These are phyloP conservation scores for Thalassiosira delicatula DNA, from an alignment of 352 stramenopile genomes.

Conservation along the genomic window DNA sequence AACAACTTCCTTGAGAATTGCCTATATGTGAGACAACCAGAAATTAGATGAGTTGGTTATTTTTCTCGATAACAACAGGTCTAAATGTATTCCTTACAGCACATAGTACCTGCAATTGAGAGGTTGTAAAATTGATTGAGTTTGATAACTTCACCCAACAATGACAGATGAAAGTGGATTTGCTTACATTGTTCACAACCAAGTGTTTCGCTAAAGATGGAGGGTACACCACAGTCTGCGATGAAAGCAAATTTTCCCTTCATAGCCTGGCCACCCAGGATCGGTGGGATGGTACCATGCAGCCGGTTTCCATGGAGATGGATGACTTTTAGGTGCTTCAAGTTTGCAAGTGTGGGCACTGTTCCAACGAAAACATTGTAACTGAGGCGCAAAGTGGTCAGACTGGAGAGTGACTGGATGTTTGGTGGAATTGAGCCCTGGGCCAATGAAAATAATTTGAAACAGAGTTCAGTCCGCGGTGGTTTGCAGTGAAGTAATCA, in stretches of 20 bases:
- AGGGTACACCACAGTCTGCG: constrained; percentile 38
- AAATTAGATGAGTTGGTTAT: too few species aligned
- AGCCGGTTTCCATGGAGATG: constrained; percentile 54
- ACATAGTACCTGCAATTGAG: too few species aligned
- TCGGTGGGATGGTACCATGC: constrained; percentile 16
- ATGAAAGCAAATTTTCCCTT: constrained; percentile 28
- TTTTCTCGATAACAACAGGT: too few species aligned
- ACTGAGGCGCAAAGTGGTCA: constrained; percentile 36
- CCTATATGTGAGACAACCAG: too few species aligned
- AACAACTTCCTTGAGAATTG: too few species aligned
- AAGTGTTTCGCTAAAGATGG: neutral
- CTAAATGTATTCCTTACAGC: too few species aligned
- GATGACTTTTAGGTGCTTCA: constrained; percentile 36
- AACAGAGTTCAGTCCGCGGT: neutral
- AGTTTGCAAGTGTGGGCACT: constrained; percentile 22
- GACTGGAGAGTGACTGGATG: constrained; percentile 29
- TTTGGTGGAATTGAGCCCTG: constrained; percentile 42
- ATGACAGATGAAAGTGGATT: too few species aligned
- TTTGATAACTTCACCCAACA: too few species aligned
- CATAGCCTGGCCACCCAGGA: neutral
- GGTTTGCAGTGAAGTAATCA: neutral
- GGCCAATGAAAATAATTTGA: neutral
- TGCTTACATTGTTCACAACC: too few species aligned
- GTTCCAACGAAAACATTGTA: constrained; percentile 51
- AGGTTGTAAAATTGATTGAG: too few species aligned